phyloP scores from a whole-genome alignment of 768 basidiomycete genomes.

The Rhizopogon roseolus region DNA sequence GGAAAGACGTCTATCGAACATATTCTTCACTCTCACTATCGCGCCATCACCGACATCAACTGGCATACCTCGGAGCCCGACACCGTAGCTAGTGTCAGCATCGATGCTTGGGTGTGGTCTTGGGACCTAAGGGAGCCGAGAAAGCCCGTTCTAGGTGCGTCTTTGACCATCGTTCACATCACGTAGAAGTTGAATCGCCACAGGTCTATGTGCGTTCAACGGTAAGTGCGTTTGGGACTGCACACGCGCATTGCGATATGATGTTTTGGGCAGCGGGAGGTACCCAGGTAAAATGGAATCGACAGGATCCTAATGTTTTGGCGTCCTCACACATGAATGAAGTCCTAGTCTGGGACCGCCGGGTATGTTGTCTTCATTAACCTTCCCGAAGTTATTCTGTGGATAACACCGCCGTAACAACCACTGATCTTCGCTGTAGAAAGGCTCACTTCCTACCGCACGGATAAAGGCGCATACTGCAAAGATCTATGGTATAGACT shows the following conservation, averaged over 20 bases:
- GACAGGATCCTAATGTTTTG: conserved; percentile 77
- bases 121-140: conserved; percentile 82
- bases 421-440: conserved; percentile 38
- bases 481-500: conserved; percentile 97
- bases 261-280: conserved; percentile 55
- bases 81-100: conserved; percentile 81
- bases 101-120: conserved; percentile 92
- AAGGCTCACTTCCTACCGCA: conserved; percentile 80
- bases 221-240: conserved; percentile 25
- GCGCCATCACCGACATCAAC: conserved; percentile 97
- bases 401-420: not conserved
- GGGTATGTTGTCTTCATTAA: conserved; percentile 44
- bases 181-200: not conserved
- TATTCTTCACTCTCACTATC: conserved; percentile 83
- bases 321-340: conserved; percentile 87
- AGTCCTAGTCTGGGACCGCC: conserved; percentile 91
- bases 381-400: not conserved
- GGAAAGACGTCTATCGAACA: conserved; percentile 81
- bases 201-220: conserved; percentile 58
- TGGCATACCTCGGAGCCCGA: conserved; percentile 90
- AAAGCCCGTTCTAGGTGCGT: conserved; percentile 65
- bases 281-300: conserved; percentile 98
- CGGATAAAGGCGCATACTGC: conserved; percentile 78
- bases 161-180: not conserved
- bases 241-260: not conserved